A percentile compares a stretch with the other conserved stretches of the same genome.
These are phyloP conservation scores for Sisymbrium altissimum DNA, from an alignment of 345 rosid species.

Conservation along the genomic window DNA sequence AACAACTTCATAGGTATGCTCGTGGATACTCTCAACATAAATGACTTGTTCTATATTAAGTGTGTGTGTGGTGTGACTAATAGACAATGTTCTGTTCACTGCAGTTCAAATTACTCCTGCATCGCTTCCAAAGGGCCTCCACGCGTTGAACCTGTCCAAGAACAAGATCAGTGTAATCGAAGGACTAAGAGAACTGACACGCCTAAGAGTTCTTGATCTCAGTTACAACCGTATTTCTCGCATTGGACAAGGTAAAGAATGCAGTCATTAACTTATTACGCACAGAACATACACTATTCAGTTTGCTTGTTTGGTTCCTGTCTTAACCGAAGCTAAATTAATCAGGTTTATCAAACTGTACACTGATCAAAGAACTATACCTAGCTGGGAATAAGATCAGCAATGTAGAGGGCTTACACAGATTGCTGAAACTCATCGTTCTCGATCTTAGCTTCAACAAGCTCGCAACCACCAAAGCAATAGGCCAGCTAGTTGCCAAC, in stretches of 20 bases:
- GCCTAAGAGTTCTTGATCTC: constrained; percentile 73
- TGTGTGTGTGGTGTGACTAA: neutral
- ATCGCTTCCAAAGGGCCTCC: constrained; percentile 86
- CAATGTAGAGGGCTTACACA: constrained; percentile 80
- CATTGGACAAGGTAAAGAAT: constrained; percentile 76
- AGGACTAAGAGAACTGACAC: constrained; percentile 79
- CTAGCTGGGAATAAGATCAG: constrained; percentile 90
- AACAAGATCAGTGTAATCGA: constrained; percentile 78
- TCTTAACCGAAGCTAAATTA: neutral
- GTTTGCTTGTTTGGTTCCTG: neutral
- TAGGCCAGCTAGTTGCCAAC: constrained; percentile 91
- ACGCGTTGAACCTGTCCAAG: constrained; percentile 67
- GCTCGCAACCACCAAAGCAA: constrained; percentile 76
- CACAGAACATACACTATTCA: neutral
- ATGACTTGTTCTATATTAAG: neutral
- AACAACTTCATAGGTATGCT: constrained; percentile 77
- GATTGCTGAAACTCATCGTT: constrained; percentile 81
- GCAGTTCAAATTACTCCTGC: constrained; percentile 70
- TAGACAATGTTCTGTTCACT: constrained; percentile 8
- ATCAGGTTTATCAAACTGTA: constrained; percentile 80
- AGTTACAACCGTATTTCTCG: constrained; percentile 90
- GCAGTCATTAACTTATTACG: neutral
- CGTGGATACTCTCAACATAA: neutral
- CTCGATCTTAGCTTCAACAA: constrained; percentile 92
- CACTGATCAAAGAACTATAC: constrained; percentile 81